Base-by-base conservation (phyloP, 164 flowering plant genomes). In the Umbilicus rupestris region DNA sequence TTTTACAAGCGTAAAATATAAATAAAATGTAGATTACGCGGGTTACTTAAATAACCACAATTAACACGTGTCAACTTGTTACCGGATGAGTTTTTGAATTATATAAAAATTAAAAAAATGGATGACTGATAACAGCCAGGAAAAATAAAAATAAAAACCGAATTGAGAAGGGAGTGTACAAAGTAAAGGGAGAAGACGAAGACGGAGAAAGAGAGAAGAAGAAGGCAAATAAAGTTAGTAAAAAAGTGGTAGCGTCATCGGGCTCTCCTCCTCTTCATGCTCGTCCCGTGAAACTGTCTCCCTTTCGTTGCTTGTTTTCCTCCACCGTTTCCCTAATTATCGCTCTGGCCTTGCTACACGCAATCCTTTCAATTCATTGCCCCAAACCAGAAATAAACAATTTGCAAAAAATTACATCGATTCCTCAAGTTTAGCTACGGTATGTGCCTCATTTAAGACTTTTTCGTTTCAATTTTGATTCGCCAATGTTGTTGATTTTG, bases 271-370 rank as follows among this genome's bases (percentile, higher is more conserved):
- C 11, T 14, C 12, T 3, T 50, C 59, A 52, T 30, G 60, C 60
- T 55, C 33, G 33, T 55, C 60, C 33, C 60, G 60, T 55, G 60
- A 55, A 26, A 4, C 33, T 55, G 33, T 28, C 60, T 29, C 60
- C 33, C 16, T 55, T 30, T 17, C 29, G 9, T 24, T 52, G 14
- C 30, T 22, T 24, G 24, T 16, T 22, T 30, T 2, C 11, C 60
- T 55, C 60, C 11, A 9, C 28, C 55, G 26, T 28, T 14, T 28
- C 33, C 33, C 7, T 30, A 55, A 28, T 55, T 55, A 28, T 55
- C 15, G 60, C 31, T 29, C 28, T 12, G 17, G 7, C 33, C 33
- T 24, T 24, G 29, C 24, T 24, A 24, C 24, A 10, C 30, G 44
- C 44, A 41, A 41, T 24, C 12, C 17, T n/a, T 3, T 55, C 16